Evolutionary conservation across 2,329 filamentous ascomycete species (phyloP).

Genomic region (Apiospora saccharicola): DNA sequence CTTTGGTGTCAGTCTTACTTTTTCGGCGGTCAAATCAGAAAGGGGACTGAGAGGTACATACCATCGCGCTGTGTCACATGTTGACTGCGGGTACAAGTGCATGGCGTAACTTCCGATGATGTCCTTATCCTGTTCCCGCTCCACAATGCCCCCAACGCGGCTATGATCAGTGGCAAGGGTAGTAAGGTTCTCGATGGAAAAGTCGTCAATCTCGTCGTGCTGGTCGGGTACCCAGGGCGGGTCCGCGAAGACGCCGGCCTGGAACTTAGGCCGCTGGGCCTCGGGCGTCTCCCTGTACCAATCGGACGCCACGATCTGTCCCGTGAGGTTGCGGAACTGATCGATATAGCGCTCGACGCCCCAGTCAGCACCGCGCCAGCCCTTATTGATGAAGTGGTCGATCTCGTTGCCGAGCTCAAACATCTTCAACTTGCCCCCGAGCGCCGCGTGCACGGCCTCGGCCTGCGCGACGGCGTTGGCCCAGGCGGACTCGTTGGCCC

Average conservation of each 20-base stretch:
- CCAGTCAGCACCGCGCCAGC: conserved; percentile 42
- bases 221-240: conserved; percentile 46
- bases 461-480: conserved; percentile 41
- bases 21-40: not conserved
- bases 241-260: conserved; percentile 45
- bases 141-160: conserved; percentile 30
- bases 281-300: conserved; percentile 38
- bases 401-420: conserved; percentile 48
- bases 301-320: conserved; percentile 38
- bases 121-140: conserved; percentile 40
- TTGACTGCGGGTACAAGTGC: conserved; percentile 48
- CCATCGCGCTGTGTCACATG: conserved; percentile 43
- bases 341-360: conserved; percentile 40
- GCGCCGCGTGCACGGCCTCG: conserved; percentile 38
- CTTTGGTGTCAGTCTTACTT: not conserved
- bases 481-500: conserved; percentile 41
- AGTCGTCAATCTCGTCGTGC: conserved; percentile 46
- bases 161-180: conserved; percentile 25
- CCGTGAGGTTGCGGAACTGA: conserved; percentile 44
- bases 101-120: conserved; percentile 44
- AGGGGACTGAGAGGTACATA: not conserved
- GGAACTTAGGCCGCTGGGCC: conserved; percentile 38
- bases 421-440: conserved; percentile 39
- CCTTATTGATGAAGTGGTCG: conserved; percentile 46
- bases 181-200: conserved; percentile 45